These are phyloP conservation scores for Penstemon davidsonii DNA, from an alignment of 257 asterid genomes.

Conservation along the genomic window DNA sequence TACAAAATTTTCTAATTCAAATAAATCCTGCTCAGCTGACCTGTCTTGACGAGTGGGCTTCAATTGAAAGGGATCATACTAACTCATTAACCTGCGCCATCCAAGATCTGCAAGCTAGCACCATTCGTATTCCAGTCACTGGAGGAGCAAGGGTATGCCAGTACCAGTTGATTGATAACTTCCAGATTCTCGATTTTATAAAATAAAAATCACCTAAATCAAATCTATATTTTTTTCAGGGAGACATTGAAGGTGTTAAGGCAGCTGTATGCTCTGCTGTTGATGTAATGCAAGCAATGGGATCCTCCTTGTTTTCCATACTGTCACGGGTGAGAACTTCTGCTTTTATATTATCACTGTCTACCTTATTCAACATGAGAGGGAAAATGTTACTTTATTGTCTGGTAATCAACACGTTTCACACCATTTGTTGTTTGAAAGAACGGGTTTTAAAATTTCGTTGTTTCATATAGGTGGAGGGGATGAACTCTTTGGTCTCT, in stretches of 20 bases:
- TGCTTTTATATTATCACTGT: constrained; percentile 13
- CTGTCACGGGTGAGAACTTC: constrained; percentile 51
- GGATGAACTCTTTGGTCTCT: constrained; percentile 58
- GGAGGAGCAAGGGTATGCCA: constrained; percentile 72
- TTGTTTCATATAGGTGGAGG: constrained; percentile 57
- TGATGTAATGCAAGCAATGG: constrained; percentile 76
- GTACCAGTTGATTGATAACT: constrained; percentile 11
- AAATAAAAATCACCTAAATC: constrained; percentile 16
- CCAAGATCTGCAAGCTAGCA: constrained; percentile 69
- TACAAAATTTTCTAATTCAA: constrained; percentile 10
- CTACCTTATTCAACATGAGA: background rate
- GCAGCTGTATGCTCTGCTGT: constrained; percentile 74
- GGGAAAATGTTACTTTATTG: background rate
- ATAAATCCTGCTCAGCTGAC: constrained; percentile 44
- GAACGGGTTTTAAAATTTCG: background rate
- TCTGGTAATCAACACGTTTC: background rate
- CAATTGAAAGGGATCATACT: constrained; percentile 62
- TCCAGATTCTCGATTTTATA: constrained; percentile 19
- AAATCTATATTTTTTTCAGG: constrained; percentile 43
- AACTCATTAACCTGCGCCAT: constrained; percentile 54
- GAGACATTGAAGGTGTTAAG: constrained; percentile 57
- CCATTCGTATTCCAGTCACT: constrained; percentile 73
- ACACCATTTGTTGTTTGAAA: background rate
- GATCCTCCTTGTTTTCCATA: constrained; percentile 57
- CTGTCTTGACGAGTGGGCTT: constrained; percentile 72